Evolutionary conservation across 2,329 filamentous ascomycete genomes (phyloP).

Genomic region (Hymenoscyphus albidus): DNA sequence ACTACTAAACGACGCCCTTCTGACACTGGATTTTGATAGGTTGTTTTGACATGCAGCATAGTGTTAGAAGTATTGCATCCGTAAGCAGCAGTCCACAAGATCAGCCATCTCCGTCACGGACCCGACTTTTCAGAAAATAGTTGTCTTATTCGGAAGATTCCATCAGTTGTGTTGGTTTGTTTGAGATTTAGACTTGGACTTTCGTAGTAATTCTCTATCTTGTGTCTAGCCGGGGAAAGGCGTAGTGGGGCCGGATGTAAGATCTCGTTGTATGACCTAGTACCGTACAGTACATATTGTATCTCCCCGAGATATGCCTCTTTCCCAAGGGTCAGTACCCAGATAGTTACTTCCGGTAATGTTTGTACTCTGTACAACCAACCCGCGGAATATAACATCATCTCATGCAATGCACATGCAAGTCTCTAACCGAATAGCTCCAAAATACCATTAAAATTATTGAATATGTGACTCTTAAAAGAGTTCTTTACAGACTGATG

Average conservation of each 20-base stretch:
- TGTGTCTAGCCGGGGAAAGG: neutral
- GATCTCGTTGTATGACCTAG: neutral
- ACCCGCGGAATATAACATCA: neutral
- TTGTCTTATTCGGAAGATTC: neutral
- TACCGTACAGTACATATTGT: neutral
- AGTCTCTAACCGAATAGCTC: neutral
- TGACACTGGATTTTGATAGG: slow-evolving; percentile 4
- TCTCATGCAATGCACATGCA: slow-evolving; percentile 1
- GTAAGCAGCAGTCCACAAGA: slow-evolving; percentile 8
- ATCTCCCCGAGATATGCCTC: neutral
- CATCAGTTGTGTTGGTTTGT: neutral
- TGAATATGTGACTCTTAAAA: neutral
- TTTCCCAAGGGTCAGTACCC: neutral
- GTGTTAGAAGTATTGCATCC: slow-evolving; percentile 5
- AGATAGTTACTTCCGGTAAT: neutral
- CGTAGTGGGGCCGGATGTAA: neutral
- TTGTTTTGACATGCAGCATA: slow-evolving; percentile 3
- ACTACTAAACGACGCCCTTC: slow-evolving; percentile 1
- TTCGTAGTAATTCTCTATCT: neutral
- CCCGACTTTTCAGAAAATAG: slow-evolving; percentile 9
- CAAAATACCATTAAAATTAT: neutral
- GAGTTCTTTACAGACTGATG: neutral
- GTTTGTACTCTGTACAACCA: neutral
- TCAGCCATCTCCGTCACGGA: slow-evolving; percentile 22
- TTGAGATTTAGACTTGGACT: neutral